Evolutionary conservation across 73 alveolate genomes (phyloP), one percentile per base, ranked within the genome.

Genomic region (Paramecium sonneborni): DNA sequence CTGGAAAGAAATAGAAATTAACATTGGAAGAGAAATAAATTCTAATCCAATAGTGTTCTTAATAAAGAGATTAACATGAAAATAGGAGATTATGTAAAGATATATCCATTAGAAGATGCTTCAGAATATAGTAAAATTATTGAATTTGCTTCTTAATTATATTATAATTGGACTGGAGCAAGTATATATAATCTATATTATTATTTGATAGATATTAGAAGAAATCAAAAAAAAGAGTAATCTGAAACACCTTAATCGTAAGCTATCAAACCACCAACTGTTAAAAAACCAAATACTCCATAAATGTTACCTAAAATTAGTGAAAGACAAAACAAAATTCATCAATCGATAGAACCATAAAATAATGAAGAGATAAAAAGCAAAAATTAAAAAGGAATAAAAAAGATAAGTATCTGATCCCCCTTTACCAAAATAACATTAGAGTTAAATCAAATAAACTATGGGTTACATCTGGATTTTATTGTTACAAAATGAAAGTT

Each of bases 401-500:
- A n/a, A n/a, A n/a, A n/a, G n/a, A n/a, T n/a, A n/a, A n/a, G n/a
- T n/a, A n/a, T n/a, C n/a, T n/a, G n/a, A n/a, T n/a, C n/a, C n/a
- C n/a, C n/a, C n/a, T n/a, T n/a, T n/a, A n/a, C n/a, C n/a, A n/a
- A n/a, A n/a, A n/a, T n/a, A n/a, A n/a, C n/a, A n/a, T n/a, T n/a
- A n/a, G n/a, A n/a, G n/a, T n/a, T 12, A 94, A 92, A 87, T 58
- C 68, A 5, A 37, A 32, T 11, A 38, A 34, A 5, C 88, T 87
- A 14, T 79, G 92, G 56, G 68, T 58, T 30, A 69, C 97, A 76
- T 93, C 92, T 93, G 96, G 98, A 21, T 79, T 97, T 86, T 21
- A 76, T 89, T 68, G 95, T 28, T 44, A 86, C 69, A 55, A 93
- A 35, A 93, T 94, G 94, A 92, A 93, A 39, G 95, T 85, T 7